Percentiles rank a stretch among this genome's conserved stretches.
Evolutionary conservation across 495 filamentous ascomycete species (phyloP).

Genomic region (Penicillium pulvis): DNA sequence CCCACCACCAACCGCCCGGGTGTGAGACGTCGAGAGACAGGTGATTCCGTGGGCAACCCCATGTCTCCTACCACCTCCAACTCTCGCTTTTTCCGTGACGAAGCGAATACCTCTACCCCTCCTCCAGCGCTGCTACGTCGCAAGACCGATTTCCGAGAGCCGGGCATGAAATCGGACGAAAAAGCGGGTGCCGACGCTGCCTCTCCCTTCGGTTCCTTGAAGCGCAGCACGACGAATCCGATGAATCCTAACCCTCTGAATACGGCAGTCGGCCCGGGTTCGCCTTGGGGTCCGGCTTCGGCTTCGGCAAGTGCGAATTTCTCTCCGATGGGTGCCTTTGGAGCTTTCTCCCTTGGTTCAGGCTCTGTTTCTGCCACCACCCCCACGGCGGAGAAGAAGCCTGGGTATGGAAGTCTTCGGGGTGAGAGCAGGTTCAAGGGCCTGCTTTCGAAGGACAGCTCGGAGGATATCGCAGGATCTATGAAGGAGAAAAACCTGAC

Average conservation of each 20-base stretch:
- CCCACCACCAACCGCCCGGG: constrained; percentile 71
- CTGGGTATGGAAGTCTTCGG: constrained; percentile 65
- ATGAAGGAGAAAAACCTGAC: constrained; percentile 55
- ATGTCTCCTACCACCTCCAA: constrained; percentile 56
- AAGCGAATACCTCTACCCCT: constrained; percentile 59
- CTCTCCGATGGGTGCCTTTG: constrained; percentile 82
- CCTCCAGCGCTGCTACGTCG: constrained; percentile 70
- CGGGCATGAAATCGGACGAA: constrained; percentile 35
- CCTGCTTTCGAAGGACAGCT: constrained; percentile 74
- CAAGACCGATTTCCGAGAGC: constrained; percentile 68
- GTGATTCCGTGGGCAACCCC: constrained; percentile 66
- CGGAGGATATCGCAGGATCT: constrained; percentile 60
- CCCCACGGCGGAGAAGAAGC: constrained; percentile 65
- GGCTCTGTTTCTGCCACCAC: constrained; percentile 34
- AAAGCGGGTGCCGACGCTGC: constrained; percentile 53
- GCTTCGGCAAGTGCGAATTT: constrained; percentile 60
- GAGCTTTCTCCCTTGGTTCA: constrained; percentile 71
- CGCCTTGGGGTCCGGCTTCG: constrained; percentile 62
- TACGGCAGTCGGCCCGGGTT: constrained; percentile 54
- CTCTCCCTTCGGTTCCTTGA: constrained; percentile 62
- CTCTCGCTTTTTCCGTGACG: constrained; percentile 60
- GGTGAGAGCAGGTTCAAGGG: constrained; percentile 84
- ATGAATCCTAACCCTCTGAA: constrained; percentile 53
- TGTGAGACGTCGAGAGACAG: constrained; percentile 82
- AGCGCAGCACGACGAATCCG: constrained; percentile 71